Evolutionary conservation across 345 rosid genomes (phyloP), one percentile per base, ranked within the genome.

Genomic region (Angophora floribunda): DNA sequence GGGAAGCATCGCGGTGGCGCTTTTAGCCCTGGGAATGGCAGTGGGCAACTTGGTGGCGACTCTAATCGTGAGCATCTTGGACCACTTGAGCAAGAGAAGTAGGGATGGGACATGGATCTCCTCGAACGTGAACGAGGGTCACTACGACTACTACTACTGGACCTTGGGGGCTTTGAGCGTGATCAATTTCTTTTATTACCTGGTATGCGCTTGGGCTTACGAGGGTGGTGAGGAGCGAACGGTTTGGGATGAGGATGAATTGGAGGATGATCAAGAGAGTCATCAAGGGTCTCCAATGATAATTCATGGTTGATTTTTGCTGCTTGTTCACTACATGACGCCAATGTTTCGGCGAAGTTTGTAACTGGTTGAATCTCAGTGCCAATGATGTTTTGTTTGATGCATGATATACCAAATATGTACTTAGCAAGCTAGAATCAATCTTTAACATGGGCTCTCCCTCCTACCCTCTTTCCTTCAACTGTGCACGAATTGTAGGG

Each of bases 131-230:
- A 93, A 95, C 59, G 65, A 55, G 87, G 94, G 92, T 30, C 96
- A 88, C 85, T 93, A 91, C 63, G 97, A 95, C 57, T 93, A 93
- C 63, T 95, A 94, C 86, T 93, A 95, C 65, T 95, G 97, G 95
- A 10, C 93, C 10, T 91, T 94, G 57, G 49, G 92, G 2, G 19
- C 65, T 14, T 44, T 94, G 87, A 88, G 94, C 61, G 91, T 87
- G 47, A 75, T 87, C 10, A 95, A 94, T 89, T 86, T 94, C 86
- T 88, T 92, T 41, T 94, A 92, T 88, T 95, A 59, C 84, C 80
- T 94, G 16, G 57, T 65, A 0, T 91, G 93, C 84, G 78, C 92
- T 87, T 61, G 94, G 94, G 91, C 90, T 85, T 92, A 90, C 70
- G 97, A 95, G n/a, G 85, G 86, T 32, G 47, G 63, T 84, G 91